These are phyloP conservation scores for Erysimum cheiranthoides DNA, from an alignment of 345 rosid species.

Conservation along the genomic window DNA sequence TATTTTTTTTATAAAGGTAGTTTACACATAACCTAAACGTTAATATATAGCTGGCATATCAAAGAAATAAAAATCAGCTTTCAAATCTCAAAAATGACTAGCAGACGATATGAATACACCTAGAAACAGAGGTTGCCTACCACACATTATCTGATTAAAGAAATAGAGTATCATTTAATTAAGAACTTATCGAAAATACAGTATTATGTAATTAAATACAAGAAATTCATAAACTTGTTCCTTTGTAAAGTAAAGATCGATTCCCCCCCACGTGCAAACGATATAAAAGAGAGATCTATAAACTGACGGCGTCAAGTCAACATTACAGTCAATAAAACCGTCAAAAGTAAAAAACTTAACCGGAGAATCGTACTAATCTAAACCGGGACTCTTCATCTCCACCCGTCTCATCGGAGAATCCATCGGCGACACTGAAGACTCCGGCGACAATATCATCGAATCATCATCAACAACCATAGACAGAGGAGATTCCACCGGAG, in stretches of 20 bases:
- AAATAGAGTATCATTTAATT: not conserved
- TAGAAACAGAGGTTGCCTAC: not conserved
- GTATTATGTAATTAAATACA: slow-evolving; percentile 5
- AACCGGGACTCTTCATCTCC: slow-evolving; percentile 43
- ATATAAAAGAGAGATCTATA: slow-evolving; percentile 36
- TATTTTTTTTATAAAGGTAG: no score
- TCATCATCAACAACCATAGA: slow-evolving; percentile 7
- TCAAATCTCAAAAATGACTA: slow-evolving; percentile 5
- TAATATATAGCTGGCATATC: no score
- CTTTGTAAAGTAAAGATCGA: no score
- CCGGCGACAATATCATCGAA: slow-evolving; percentile 30
- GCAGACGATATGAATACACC: not conserved
- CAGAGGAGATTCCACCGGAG: not conserved
- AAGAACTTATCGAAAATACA: not conserved
- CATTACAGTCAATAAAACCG: slow-evolving; percentile 40
- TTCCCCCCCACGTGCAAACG: slow-evolving; percentile 36
- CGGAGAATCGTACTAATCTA: slow-evolving; percentile 45
- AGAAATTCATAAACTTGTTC: slow-evolving; percentile 21
- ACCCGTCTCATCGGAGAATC: slow-evolving; percentile 36
- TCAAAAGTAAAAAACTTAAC: slow-evolving; percentile 44
- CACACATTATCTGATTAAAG: not conserved
- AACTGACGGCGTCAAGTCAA: slow-evolving; percentile 46
- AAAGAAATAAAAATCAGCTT: no score
- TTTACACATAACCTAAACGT: no score
- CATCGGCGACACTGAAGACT: slow-evolving; percentile 9